Percentiles rank a stretch among this genome's conserved stretches.
phyloP scores from a whole-genome alignment of 257 asterid species.

The Marsdenia floribunda region DNA sequence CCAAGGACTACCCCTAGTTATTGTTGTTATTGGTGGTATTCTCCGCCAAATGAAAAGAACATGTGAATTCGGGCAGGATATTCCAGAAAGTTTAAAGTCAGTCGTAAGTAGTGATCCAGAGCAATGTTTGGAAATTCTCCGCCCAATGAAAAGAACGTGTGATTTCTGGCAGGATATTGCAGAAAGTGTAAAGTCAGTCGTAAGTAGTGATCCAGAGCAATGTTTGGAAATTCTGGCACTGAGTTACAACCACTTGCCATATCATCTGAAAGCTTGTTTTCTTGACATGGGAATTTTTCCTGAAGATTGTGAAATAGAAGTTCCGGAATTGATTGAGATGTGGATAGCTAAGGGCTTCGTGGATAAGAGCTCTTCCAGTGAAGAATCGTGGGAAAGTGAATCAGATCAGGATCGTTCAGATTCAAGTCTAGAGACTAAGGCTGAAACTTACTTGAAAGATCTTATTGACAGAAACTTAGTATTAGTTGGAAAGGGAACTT shows the following conservation, averaged over 20 bases:
- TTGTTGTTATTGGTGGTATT: constrained; percentile 1
- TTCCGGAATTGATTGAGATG: constrained; percentile 15
- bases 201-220: not conserved
- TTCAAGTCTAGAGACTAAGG: constrained; percentile 19
- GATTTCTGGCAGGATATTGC: not conserved
- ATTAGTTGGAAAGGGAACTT: constrained; percentile 13
- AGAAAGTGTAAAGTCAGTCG: not conserved
- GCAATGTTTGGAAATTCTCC: not conserved
- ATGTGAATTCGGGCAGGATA: not conserved
- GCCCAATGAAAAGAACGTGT: not conserved
- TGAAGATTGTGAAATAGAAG: constrained; percentile 28
- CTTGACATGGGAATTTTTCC: constrained; percentile 32
- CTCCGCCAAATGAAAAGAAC: not conserved
- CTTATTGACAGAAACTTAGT: constrained; percentile 2
- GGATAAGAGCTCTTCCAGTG: not conserved
- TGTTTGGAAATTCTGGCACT: constrained; percentile 3
- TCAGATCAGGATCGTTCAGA: too few relatives aligned
- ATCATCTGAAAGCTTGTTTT: constrained; percentile 20
- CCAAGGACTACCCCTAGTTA: not conserved
- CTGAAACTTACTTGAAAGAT: constrained; percentile 30
- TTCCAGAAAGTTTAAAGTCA: not conserved
- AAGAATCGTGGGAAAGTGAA: too few relatives aligned
- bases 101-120: not conserved
- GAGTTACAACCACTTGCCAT: constrained; percentile 13
- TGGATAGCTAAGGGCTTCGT: constrained; percentile 40